These are phyloP conservation scores for Pyronema omphalodes DNA, from an alignment of 495 filamentous ascomycete genomes.

Conservation along the genomic window DNA sequence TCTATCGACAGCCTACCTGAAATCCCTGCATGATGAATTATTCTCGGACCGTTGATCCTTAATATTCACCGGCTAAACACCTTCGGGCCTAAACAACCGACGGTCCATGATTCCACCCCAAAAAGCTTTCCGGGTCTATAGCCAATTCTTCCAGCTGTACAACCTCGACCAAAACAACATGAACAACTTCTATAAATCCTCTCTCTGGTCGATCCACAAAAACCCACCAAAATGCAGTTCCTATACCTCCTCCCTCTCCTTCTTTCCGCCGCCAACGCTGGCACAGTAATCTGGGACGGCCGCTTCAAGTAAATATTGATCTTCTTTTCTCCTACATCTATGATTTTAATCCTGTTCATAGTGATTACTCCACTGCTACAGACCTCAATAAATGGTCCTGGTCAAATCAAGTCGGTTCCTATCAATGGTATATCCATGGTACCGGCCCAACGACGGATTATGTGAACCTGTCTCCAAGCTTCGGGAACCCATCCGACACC, in stretches of 20 bases:
- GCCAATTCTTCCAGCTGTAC: no score
- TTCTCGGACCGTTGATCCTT: no score
- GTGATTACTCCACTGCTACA: conserved; percentile 14
- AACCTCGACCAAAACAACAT: no score
- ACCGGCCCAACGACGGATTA: conserved; percentile 31
- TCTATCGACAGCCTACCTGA: no score
- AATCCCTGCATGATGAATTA: no score
- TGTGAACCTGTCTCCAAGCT: conserved; percentile 33
- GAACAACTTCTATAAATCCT: no score
- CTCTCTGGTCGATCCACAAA: no score
- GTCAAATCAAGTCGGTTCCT: conserved; percentile 20
- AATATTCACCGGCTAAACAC: no score
- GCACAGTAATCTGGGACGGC: conserved; percentile 22
- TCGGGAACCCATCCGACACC: conserved; percentile 50
- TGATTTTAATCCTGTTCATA: conserved; percentile 5
- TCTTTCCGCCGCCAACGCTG: conserved; percentile 15
- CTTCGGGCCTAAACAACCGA: no score
- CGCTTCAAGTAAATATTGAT: conserved; percentile 14
- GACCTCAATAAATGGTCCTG: conserved; percentile 22
- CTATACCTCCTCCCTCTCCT: conserved; percentile 2
- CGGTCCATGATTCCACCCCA: no score
- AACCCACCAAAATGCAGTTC: no score
- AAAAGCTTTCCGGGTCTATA: no score
- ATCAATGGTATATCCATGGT: conserved; percentile 31
- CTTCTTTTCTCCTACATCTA: not conserved